Base-by-base conservation (phyloP, 1,284 basidiomycete species). In the Amylostereum areolatum region DNA sequence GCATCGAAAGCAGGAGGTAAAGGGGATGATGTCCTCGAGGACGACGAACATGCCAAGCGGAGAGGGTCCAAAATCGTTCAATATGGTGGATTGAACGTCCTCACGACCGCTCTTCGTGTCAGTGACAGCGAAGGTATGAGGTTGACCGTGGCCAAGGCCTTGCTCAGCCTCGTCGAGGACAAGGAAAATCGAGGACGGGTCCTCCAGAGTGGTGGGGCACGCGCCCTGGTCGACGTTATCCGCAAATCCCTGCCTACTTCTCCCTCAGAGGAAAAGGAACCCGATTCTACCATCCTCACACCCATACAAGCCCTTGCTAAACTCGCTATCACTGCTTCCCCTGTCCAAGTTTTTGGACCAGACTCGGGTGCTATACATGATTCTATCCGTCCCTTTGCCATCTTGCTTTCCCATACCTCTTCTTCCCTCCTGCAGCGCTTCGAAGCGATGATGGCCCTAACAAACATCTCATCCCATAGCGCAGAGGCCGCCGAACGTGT, bases 401-500 rank as follows among this genome's bases (percentile, higher is more conserved):
- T 80, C 31, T 70, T 95, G 48, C 73, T 97, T 33, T 74, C 81
- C 42, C 80, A 89, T 58, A 67, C 81, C 0, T 73, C 78, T 0
- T 79, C 92, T 1, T 81, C 69, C 29, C 77, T 88, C 32, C 72
- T 98, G 11, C 92, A 97, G 61, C 78, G 79, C 41, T 99, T 99
- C 61, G 96, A 99, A 66, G 82, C 85, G 3, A 75, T 94, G 54
- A 95, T 99, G 90, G 95, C 94, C 1, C 75, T 99, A 44, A 99
- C 96, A 3, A 99, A 99, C 63, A 69, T 99, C 33, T 85, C 94
- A 1, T 93, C 91, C n/a, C 76, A 89, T 45, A 78, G 78, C 49
- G 69, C 80, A 0, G 75, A 79, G 36, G 66, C 84, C n/a, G 81
- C 87, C 3, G 70, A 75, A 18, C 77, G 81, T 33, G 78, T 95